Evolutionary conservation across 108 stramenopile species (phyloP), one percentile per base, ranked within the genome.

Genomic region (Seminavis robusta): DNA sequence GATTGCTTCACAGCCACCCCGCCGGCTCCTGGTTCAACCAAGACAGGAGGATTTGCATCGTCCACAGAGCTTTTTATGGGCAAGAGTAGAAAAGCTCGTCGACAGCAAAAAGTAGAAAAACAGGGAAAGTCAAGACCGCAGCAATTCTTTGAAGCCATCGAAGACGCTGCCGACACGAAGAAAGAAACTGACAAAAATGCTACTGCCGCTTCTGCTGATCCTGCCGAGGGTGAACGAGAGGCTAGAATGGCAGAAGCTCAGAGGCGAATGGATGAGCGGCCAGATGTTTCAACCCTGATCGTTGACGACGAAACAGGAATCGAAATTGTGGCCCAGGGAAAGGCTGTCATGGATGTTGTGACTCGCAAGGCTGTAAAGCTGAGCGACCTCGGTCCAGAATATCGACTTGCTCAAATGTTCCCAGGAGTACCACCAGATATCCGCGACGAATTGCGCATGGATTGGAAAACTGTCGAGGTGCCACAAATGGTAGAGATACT

Each of bases 241-340:
- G 75, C 63, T 42, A 59, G 49, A 19, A 39, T 63, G 41, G 64
- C 57, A 30, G 70, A 66, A n/a, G 81, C 81, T 3, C 54, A 73
- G 36, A 23, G 25, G 52, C 46, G 67, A 38, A 61, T 69, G 47
- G 67, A 76, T 10, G 17, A 51, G 26, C 81, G 84, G 33, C 89
- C 89, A 9, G 76, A 78, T 21, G 71, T 90, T 0, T 82, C 83
- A 23, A 81, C 79, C 13, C 52, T 86, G 49, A 60, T 85, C 31
- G 74, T 84, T 21, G 90, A 92, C 49, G 84, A 88, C 51, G 90
- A 86, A 55, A 88, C 86, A 13, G 90, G 90, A 28, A 77, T 83
- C 39, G 84, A 80, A 59, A 49, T 82, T 17, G 72, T 92, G 30
- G 63, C 65, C 37, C 86, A 92, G 69, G 90, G 90, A 15, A 69